Evolutionary conservation across 176 grass and related monocot species (phyloP).

Genomic region (Bonia amplexicaulis): DNA sequence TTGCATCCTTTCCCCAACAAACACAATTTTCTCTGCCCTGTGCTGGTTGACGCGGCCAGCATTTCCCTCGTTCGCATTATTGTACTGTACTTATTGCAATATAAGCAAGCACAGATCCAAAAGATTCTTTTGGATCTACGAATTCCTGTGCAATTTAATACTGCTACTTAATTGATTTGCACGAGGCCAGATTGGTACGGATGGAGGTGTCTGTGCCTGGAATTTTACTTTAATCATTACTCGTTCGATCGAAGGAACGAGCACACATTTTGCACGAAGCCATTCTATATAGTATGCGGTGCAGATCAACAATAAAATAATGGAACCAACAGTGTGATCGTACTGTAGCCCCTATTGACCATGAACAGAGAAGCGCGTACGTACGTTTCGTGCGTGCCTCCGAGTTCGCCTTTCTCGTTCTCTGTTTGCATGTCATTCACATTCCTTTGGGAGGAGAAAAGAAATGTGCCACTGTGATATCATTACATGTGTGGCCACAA

Average conservation of each 20-base stretch:
- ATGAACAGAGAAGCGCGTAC: slow-evolving; percentile 25
- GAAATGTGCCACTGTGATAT: not conserved
- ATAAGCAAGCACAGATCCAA: not conserved
- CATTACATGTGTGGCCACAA: not conserved
- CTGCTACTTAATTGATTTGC: not conserved
- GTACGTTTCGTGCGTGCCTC: not conserved
- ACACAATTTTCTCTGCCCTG: not conserved
- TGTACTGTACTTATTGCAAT: not conserved
- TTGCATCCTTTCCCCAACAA: slow-evolving; percentile 11
- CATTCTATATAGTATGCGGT: not conserved
- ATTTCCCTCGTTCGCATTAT: slow-evolving; percentile 39
- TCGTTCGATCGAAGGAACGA: not conserved
- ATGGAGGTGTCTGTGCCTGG: not conserved
- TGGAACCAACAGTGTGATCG: not conserved
- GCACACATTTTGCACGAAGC: slow-evolving; percentile 40
- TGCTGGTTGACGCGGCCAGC: slow-evolving; percentile 12
- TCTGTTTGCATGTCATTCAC: slow-evolving; percentile 35
- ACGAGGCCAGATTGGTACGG: slow-evolving; percentile 4
- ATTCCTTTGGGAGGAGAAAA: slow-evolving; percentile 5
- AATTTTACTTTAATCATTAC: slow-evolving; percentile 30
- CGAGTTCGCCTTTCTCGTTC: no score
- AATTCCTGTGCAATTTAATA: slow-evolving; percentile 21
- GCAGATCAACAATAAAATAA: not conserved
- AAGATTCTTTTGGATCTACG: slow-evolving; percentile 11
- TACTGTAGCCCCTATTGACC: not conserved